These are phyloP conservation scores for Gentiana straminea DNA, from an alignment of 257 asterid genomes.

Conservation along the genomic window DNA sequence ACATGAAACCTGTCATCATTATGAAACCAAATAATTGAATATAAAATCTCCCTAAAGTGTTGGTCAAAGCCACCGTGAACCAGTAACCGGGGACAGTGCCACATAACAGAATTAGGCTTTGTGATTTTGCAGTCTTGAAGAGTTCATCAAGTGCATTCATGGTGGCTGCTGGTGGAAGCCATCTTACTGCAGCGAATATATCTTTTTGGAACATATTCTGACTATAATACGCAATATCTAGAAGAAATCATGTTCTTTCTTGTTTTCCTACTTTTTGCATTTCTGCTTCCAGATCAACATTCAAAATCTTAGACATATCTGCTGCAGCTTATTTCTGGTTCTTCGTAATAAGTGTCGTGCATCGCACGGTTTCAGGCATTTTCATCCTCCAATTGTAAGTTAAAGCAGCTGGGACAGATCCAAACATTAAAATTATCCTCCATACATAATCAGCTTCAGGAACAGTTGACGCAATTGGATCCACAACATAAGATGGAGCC, in stretches of 20 bases:
- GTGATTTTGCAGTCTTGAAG: conserved; percentile 25
- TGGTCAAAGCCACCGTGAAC: conserved; percentile 25
- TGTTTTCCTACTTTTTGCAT: not conserved
- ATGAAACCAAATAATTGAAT: conserved; percentile 24
- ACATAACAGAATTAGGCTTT: conserved; percentile 36
- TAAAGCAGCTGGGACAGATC: not conserved
- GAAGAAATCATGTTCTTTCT: conserved; percentile 27
- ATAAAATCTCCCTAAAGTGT: conserved; percentile 19
- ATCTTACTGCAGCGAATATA: conserved; percentile 31
- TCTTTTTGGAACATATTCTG: conserved; percentile 37
- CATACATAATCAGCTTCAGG: not conserved
- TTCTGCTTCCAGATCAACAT: conserved; percentile 1
- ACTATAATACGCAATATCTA: conserved; percentile 34
- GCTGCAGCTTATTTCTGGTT: not conserved
- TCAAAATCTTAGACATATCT: not conserved
- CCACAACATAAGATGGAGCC: not conserved
- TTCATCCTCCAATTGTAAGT: not conserved
- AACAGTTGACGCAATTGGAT: not conserved
- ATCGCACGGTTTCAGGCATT: not conserved
- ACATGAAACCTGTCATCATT: conserved; percentile 32
- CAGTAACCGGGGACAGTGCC: conserved; percentile 50
- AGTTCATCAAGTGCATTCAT: conserved; percentile 31
- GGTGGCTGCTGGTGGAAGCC: conserved; percentile 31
- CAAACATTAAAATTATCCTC: not conserved
- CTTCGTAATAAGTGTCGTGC: not conserved